Base-by-base conservation (phyloP, 805 yeast genomes). In the Danielia oregonensis region DNA sequence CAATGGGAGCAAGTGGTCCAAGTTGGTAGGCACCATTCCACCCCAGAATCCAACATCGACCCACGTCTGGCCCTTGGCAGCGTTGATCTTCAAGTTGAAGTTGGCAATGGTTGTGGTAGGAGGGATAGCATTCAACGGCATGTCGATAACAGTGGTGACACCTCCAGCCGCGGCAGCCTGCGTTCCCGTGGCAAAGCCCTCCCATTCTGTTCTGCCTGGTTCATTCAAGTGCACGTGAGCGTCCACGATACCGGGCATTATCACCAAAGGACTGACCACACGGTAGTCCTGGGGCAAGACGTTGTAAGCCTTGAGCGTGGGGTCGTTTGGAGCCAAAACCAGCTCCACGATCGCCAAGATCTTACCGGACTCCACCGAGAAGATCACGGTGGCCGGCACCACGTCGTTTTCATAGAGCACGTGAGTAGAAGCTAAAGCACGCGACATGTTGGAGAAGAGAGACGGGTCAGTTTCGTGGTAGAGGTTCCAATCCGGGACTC, bases 121-220 rank as follows among this genome's bases (percentile, higher is more conserved):
- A 0, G 97, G 97, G 30, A 89, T 80, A 3, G 96, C 96, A 59
- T 89, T 89, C 54, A 89, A 65, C 0, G 97, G 97, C 97, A 89
- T 89, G 57, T 89, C 97, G 13, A 89, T 74, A 13, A 89, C 94
- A 0, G 96, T 88, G 16, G 97, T 89, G 31, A 89, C 97, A 38
- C 97, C 97, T 12, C 97, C 97, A 9, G 89, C 72, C 0, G 95
- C 95, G 0, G 97, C 97, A 2, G 96, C 85, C 54, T 82, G 81
- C 0, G 97, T 89, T 0, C 97, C 97, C 0, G 95, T 83, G n/a
- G 80, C 95, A 56, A 91, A 89, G 2, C 97, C 97, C 60, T 89
- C 97, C 97, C 97, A 89, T 43, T 88, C 96, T 1, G 97, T 89
- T 48, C 97, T 68, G n/a, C 97, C 97, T 0, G 97, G 97, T 52